These are phyloP conservation scores for Cystobasidium ongulense DNA, from an alignment of 768 basidiomycete genomes.

Conservation along the genomic window DNA sequence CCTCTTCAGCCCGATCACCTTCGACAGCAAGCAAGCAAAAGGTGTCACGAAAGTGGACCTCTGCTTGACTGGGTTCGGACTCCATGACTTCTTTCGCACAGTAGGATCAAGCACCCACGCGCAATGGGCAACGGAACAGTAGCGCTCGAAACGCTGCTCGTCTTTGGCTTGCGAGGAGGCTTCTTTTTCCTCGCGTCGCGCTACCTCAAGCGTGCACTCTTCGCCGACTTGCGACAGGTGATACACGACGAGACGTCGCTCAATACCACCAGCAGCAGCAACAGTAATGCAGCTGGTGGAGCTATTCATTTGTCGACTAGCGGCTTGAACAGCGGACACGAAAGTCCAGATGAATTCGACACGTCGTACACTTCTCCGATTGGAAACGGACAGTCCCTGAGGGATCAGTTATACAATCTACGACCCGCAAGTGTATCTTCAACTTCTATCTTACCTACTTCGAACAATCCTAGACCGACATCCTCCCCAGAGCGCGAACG, in stretches of 20 bases:
- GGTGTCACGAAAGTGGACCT: background rate
- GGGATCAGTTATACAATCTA: constrained; percentile 19
- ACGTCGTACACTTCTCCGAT: background rate
- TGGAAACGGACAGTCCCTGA: constrained; percentile 11
- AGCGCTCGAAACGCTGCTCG: constrained; percentile 30
- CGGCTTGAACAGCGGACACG: background rate
- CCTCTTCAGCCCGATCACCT: too few relatives aligned
- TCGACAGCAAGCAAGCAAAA: background rate
- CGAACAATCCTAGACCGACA: background rate
- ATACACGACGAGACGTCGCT: constrained; percentile 37
- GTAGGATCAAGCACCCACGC: background rate
- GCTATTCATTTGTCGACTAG: background rate
- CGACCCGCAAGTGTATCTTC: background rate
- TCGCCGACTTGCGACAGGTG: constrained; percentile 37
- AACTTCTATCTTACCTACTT: constrained; percentile 5
- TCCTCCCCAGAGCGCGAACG: background rate
- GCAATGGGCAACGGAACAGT: background rate
- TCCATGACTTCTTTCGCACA: background rate
- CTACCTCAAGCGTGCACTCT: constrained; percentile 39
- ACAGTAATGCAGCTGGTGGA: background rate
- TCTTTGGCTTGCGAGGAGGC: constrained; percentile 32
- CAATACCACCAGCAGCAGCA: constrained; percentile 11
- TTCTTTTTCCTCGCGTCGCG: constrained; percentile 38
- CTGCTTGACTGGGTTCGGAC: background rate
- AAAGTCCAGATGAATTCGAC: background rate